Base-by-base conservation (phyloP, 371 early-diverging fungal species). In the Syncephalis plumigaleata region DNA sequence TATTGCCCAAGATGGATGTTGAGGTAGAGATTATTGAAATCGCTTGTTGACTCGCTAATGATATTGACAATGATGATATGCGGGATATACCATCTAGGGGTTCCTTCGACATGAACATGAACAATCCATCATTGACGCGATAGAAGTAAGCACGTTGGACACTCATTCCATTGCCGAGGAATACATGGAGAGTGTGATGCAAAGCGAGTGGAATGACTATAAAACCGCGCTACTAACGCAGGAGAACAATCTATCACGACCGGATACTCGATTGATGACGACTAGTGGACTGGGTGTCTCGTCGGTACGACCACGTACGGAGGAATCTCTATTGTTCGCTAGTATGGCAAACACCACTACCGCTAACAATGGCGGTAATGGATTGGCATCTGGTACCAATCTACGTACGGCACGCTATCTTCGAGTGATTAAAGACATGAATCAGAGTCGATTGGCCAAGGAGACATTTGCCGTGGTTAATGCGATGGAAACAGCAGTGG, bases 1-100 rank as follows among this genome's bases (percentile, higher is more conserved):
- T 71, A 1, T 52, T 73, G 11, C 59, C 64, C 36, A 83, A 80
- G 42, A 79, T 81, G n/a, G 84, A 91, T 55, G 73, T 87, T n/a
- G 84, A 81, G 61, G 74, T 67, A 62, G 9, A 18, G 7, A 21
- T 13, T 31, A 2, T 9, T 15, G 22, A 2, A 8, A 25, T 52
- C 20, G 18, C 9, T 42, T 9, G 31, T 52, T 2, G 11, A 23
- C 17, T 38, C 31, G 20, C 25, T 24, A 24, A 15, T 27, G 3
- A 20, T 44, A 22, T 24, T 42, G 4, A 40, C n/a, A 42, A 49
- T 27, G 2, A 21, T 38, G 5, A 13, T 22, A 42, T n/a, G n/a
- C n/a, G n/a, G n/a, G n/a, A n/a, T n/a, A n/a, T n/a, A n/a, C n/a
- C n/a, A n/a, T n/a, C n/a, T 52, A 80, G 63, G 76, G 71, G 13